phyloP scores from a whole-genome alignment of 1,139 yeast genomes.

The Blastobotrys buckinghamii region DNA sequence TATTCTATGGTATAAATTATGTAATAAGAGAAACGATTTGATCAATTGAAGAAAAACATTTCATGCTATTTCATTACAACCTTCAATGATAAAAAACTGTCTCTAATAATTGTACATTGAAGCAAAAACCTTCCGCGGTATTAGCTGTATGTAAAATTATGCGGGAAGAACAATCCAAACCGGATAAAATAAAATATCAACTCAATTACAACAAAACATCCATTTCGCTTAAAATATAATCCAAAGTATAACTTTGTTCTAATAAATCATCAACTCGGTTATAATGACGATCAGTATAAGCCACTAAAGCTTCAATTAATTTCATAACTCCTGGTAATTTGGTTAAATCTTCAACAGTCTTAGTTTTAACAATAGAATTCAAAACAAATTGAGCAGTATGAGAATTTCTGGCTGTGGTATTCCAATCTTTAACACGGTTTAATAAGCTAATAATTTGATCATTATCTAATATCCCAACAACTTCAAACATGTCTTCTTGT shows the following conservation, averaged over 20 bases:
- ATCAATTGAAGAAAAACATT: too few relatives aligned
- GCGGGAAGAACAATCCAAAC: too few relatives aligned
- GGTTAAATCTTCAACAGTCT: conserved; percentile 49
- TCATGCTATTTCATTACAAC: too few relatives aligned
- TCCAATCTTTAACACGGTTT: conserved; percentile 88
- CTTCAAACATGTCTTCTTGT: conserved; percentile 51
- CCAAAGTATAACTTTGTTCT: conserved; percentile 80
- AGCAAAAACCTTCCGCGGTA: too few relatives aligned
- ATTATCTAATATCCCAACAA: conserved; percentile 51
- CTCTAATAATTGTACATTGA: too few relatives aligned
- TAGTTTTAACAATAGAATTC: conserved; percentile 53
- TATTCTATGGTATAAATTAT: too few relatives aligned
- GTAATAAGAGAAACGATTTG: too few relatives aligned
- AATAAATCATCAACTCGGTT: conserved; percentile 67
- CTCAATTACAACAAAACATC: conserved; percentile 14
- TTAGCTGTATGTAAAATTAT: too few relatives aligned
- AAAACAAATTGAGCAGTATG: conserved; percentile 74
- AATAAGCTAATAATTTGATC: conserved; percentile 58
- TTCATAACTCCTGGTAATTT: conserved; percentile 63
- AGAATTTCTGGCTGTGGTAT: conserved; percentile 77
- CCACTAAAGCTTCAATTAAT: conserved; percentile 66
- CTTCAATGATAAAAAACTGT: too few relatives aligned
- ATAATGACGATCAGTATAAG: conserved; percentile 84
- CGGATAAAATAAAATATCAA: too few relatives aligned
- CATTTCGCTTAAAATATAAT: conserved; percentile 71